Conservation (phyloP, 805 yeast genomes). For the Starmerella etchellsii region DNA sequence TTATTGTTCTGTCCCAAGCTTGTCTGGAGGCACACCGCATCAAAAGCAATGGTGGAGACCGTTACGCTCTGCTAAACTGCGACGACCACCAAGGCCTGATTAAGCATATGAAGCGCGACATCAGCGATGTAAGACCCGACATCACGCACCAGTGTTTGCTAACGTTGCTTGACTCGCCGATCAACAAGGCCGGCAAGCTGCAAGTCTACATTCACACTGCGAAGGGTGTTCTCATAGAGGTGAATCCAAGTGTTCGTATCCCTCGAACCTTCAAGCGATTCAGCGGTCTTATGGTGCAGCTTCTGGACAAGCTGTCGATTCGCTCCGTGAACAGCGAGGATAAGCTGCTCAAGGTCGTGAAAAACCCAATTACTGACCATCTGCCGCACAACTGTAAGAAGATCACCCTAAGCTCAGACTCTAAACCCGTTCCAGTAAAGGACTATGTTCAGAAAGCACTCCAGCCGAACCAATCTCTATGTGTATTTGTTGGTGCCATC, state of each 20-base stretch:
- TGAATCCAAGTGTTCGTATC: slow-evolving; percentile 90
- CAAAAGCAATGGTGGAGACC: slow-evolving; percentile 68
- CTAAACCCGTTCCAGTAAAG: slow-evolving; percentile 74
- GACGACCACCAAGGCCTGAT: slow-evolving; percentile 96
- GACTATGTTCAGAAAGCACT: slow-evolving; percentile 62
- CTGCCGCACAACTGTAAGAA: slow-evolving; percentile 92
- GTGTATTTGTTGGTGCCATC: slow-evolving; percentile 99
- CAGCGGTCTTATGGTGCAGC: slow-evolving; percentile 94
- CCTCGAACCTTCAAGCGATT: slow-evolving; percentile 97
- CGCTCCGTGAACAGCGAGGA: slow-evolving; percentile 94
- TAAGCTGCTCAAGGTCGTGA: slow-evolving; percentile 81
- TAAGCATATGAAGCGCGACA: slow-evolving; percentile 92
- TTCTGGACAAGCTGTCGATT: slow-evolving; percentile 81
- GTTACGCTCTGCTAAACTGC: slow-evolving; percentile 86
- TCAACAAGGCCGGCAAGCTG: slow-evolving; percentile 90
- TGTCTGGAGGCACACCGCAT: slow-evolving; percentile 90
- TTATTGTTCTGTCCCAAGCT: slow-evolving; percentile 93
- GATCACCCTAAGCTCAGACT: slow-evolving; percentile 83
- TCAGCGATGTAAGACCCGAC: slow-evolving; percentile 98
- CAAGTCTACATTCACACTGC: slow-evolving; percentile 96
- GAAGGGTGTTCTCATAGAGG: slow-evolving; percentile 85
- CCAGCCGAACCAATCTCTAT: slow-evolving; percentile 81
- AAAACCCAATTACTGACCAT: slow-evolving; percentile 94
- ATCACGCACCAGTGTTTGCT: slow-evolving; percentile 95
- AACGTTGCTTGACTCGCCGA: slow-evolving; percentile 91